These are phyloP conservation scores for Melaleuca quinquenervia DNA, from an alignment of 345 rosid species.

Conservation along the genomic window DNA sequence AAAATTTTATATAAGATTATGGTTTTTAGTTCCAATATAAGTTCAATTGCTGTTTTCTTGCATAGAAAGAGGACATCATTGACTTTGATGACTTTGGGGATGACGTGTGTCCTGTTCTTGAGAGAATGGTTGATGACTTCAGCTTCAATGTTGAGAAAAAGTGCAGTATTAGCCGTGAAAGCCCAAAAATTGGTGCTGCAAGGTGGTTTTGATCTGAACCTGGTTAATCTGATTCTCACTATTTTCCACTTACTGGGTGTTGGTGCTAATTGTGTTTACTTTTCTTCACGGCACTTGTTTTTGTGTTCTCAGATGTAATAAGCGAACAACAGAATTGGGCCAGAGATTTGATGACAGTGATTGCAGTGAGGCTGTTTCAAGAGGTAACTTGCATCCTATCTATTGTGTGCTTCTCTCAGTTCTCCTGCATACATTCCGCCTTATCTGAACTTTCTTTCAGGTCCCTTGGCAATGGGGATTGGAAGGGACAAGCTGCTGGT, in stretches of 20 bases:
- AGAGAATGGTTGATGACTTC: slow-evolving; percentile 5
- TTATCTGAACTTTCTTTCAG: not conserved
- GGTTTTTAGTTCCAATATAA: not conserved
- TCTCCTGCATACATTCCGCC: not conserved
- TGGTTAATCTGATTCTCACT: not conserved
- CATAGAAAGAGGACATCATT: slow-evolving; percentile 17
- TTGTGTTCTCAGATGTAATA: slow-evolving; percentile 10
- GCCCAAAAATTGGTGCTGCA: not conserved
- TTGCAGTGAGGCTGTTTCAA: slow-evolving; percentile 10
- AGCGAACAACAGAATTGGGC: slow-evolving; percentile 10
- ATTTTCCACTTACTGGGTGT: not conserved
- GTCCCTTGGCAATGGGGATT: not conserved
- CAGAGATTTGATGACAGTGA: slow-evolving; percentile 13
- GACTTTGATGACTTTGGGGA: slow-evolving; percentile 39
- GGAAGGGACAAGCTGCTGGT: not conserved
- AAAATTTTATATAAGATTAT: not conserved
- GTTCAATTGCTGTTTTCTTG: not conserved
- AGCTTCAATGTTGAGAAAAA: slow-evolving; percentile 9
- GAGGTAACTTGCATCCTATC: slow-evolving; percentile 1
- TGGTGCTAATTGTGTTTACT: not conserved
- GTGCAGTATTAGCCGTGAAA: not conserved
- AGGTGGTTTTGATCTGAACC: not conserved
- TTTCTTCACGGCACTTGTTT: not conserved
- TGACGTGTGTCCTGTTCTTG: slow-evolving; percentile 23
- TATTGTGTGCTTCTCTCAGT: not conserved